Conservation (phyloP, 306 rosid species). For the Canavalia ensiformis region DNA sequence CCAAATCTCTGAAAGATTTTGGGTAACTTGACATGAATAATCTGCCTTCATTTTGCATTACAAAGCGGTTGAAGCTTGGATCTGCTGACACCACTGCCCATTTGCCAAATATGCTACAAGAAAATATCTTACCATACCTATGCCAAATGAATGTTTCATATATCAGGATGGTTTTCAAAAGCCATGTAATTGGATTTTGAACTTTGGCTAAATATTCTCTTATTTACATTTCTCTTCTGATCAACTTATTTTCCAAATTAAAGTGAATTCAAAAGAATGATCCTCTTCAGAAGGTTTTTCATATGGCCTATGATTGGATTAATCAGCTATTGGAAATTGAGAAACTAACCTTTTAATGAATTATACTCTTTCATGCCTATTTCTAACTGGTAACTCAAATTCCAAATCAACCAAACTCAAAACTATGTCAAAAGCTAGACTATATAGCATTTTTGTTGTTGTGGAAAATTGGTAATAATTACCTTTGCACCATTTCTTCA, state of each 20-base stretch:
- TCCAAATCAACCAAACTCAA: constrained; percentile 14
- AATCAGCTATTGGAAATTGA: constrained; percentile 30
- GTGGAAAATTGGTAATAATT: constrained; percentile 36
- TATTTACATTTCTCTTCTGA: background rate
- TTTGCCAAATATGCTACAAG: constrained; percentile 86
- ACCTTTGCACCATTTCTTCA: constrained; percentile 87
- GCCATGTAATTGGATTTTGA: constrained; percentile 9
- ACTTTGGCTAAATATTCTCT: background rate
- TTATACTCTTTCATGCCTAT: background rate
- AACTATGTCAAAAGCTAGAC: constrained; percentile 31
- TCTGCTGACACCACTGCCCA: constrained; percentile 91
- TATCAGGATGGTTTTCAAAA: constrained; percentile 37
- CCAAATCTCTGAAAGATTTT: constrained; percentile 91
- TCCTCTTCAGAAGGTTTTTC: background rate
- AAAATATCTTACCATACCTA: constrained; percentile 90
- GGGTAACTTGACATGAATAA: constrained; percentile 85
- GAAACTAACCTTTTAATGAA: background rate
- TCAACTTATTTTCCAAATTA: background rate
- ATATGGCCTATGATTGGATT: background rate
- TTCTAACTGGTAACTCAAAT: constrained; percentile 28
- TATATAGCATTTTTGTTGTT: constrained; percentile 32
- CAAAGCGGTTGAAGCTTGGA: constrained; percentile 82
- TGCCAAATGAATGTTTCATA: constrained; percentile 38
- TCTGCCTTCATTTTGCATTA: constrained; percentile 92
- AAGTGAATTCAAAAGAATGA: constrained; percentile 9